Base-by-base conservation (phyloP, 371 early-diverging fungal genomes). In the Phascolomyces articulosus region DNA sequence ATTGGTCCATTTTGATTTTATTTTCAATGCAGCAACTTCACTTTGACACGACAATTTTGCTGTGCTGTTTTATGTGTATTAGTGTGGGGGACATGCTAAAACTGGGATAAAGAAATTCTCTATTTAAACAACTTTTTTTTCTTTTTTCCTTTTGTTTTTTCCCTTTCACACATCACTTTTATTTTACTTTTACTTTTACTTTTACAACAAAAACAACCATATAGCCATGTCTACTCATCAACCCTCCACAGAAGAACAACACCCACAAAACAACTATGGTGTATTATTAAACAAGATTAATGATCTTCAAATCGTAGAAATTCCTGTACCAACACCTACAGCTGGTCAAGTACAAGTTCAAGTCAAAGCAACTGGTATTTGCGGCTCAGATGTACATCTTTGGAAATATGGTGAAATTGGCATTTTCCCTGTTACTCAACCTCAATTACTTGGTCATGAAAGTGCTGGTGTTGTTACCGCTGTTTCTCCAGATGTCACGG, bases 371-470 rank as follows among this genome's bases (percentile, higher is more conserved):
- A 75, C 76, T 4, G 80, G 80, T 63, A 80, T 80, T 21, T 80
- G 80, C 49, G 80, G 80, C 20, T 78, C 78, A 2, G 80, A 80
- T 58, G 63, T 78, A 23, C 80, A 80, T 60, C 53, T 78, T 58
- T 80, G 80, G 76, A 78, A 78, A 40, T 61, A 78, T 60, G 80
- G 78, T 27, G 76, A 75, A 47, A 80, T 80, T 44, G 80, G 80
- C 62, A 80, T 80, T 27, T 80, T 80, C 40, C 73, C 73, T 21
- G 76, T 75, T 1, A 74, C 64, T 3, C 60, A 60, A 7, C 80
- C 80, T 55, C 73, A 71, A 31, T 40, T 80, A 3, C 68, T 80
- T 69, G 84, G 84, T 1, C 81, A 80, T 55, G 84, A 83, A 61
- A 77, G 76, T 57, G 73, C 82, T 51, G 84, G 83, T 10, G 49